phyloP scores from a whole-genome alignment of 495 filamentous ascomycete genomes.

The Penicillium paradoxum region DNA sequence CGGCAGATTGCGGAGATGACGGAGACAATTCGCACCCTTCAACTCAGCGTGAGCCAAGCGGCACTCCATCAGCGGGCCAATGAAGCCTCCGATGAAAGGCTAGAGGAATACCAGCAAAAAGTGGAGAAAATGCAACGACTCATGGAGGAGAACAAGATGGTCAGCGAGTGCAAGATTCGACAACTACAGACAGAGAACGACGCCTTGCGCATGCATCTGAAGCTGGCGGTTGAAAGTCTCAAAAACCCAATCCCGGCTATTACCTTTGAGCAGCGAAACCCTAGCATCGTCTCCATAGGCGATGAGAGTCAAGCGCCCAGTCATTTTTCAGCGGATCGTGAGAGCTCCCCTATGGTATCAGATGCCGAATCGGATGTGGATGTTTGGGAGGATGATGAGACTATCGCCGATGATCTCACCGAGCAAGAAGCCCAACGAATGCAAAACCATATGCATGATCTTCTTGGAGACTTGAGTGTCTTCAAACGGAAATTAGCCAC shows the following conservation, averaged over 20 bases:
- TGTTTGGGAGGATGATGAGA: constrained; percentile 41
- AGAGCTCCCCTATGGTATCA: constrained; percentile 24
- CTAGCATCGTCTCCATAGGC: constrained; percentile 33
- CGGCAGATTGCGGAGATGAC: constrained; percentile 91
- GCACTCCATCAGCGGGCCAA: constrained; percentile 43
- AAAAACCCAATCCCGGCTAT: constrained; percentile 74
- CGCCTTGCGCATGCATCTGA: constrained; percentile 76
- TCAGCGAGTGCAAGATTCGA: constrained; percentile 86
- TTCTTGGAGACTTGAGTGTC: constrained; percentile 71
- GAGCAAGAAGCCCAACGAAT: constrained; percentile 52
- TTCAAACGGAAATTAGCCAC: constrained; percentile 81
- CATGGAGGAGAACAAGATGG: constrained; percentile 87
- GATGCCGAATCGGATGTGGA: constrained; percentile 31
- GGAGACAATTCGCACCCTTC: constrained; percentile 79
- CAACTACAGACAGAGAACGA: constrained; percentile 85
- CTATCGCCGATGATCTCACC: constrained; percentile 16
- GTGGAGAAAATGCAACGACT: constrained; percentile 82
- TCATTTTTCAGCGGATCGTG: constrained; percentile 37
- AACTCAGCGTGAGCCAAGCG: constrained; percentile 61
- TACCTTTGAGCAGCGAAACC: constrained; percentile 31
- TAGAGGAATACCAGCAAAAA: constrained; percentile 87
- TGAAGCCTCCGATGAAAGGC: constrained; percentile 60
- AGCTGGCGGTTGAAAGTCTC: constrained; percentile 76
- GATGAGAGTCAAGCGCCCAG: constrained; percentile 36
- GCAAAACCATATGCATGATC: constrained; percentile 62